Conservation (phyloP, 345 rosid genomes). For the Citrus unshiu region DNA sequence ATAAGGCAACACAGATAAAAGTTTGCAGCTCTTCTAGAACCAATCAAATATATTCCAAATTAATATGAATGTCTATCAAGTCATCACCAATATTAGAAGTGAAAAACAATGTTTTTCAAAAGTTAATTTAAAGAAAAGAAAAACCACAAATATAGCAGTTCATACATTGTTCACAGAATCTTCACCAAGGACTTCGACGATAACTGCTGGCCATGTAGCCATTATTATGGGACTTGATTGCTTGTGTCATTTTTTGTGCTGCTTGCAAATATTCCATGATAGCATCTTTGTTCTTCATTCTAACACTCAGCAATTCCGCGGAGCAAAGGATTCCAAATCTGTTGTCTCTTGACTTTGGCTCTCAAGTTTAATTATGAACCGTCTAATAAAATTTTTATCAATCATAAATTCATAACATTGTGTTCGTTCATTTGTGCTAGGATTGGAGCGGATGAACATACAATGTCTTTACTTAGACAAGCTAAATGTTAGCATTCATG, state of each 20-base stretch:
- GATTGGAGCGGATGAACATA: no score
- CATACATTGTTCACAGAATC: background rate
- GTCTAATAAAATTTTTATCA: no score
- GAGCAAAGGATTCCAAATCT: constrained; percentile 18
- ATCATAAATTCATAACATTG: no score
- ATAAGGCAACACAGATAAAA: background rate
- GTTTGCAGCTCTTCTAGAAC: background rate
- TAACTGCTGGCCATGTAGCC: background rate
- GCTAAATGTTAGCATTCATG: no score
- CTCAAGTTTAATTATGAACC: background rate
- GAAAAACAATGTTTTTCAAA: background rate
- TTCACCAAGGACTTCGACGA: background rate
- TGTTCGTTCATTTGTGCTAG: no score
- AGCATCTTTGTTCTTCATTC: constrained; percentile 12
- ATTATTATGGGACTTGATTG: background rate
- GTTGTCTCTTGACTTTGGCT: background rate
- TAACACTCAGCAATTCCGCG: constrained; percentile 3
- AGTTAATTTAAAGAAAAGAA: background rate
- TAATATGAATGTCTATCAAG: background rate
- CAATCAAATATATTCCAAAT: background rate
- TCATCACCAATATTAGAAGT: background rate
- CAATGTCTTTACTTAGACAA: no score
- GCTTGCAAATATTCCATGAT: constrained; percentile 4
- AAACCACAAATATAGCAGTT: no score
- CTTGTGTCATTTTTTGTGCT: background rate